These are phyloP conservation scores for Talaromyces proteolyticus DNA, from an alignment of 495 filamentous ascomycete genomes.

Conservation along the genomic window DNA sequence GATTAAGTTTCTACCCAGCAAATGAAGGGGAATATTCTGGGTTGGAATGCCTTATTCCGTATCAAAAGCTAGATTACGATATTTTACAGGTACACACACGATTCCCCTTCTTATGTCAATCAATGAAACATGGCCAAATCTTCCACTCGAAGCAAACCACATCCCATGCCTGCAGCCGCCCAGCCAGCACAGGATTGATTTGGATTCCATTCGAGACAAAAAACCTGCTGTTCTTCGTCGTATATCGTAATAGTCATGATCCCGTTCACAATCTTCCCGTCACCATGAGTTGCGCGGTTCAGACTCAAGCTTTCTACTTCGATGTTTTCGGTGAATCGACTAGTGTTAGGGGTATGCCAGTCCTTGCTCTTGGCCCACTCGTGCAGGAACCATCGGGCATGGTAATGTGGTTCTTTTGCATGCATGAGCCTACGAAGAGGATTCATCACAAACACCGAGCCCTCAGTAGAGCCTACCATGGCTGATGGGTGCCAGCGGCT, in stretches of 20 bases:
- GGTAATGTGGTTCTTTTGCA: slow-evolving; percentile 46
- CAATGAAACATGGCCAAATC: slow-evolving; percentile 47
- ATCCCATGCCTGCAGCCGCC: slow-evolving; percentile 57
- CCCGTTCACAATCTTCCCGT: slow-evolving; percentile 26
- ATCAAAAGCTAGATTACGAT: no score
- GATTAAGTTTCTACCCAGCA: no score
- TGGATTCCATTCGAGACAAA: slow-evolving; percentile 59
- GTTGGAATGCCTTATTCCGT: no score
- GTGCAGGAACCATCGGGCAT: slow-evolving; percentile 57
- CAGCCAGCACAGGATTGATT: slow-evolving; percentile 57
- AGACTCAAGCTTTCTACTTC: slow-evolving; percentile 38
- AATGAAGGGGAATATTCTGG: no score
- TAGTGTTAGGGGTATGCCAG: slow-evolving; percentile 29
- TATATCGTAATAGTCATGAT: slow-evolving; percentile 42
- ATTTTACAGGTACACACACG: background rate
- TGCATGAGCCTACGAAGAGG: slow-evolving; percentile 50
- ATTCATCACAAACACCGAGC: slow-evolving; percentile 48
- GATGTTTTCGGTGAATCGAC: slow-evolving; percentile 56
- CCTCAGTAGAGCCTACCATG: slow-evolving; percentile 51
- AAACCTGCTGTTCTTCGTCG: slow-evolving; percentile 53
- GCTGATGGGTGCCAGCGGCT: slow-evolving; percentile 47
- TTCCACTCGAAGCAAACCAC: slow-evolving; percentile 62
- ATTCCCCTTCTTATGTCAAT: background rate
- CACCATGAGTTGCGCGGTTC: slow-evolving; percentile 22
- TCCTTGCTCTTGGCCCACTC: slow-evolving; percentile 44